Evolutionary conservation across 2,329 filamentous ascomycete species (phyloP), one percentile per base, ranked within the genome.

Genomic region (Cytospora piceae): DNA sequence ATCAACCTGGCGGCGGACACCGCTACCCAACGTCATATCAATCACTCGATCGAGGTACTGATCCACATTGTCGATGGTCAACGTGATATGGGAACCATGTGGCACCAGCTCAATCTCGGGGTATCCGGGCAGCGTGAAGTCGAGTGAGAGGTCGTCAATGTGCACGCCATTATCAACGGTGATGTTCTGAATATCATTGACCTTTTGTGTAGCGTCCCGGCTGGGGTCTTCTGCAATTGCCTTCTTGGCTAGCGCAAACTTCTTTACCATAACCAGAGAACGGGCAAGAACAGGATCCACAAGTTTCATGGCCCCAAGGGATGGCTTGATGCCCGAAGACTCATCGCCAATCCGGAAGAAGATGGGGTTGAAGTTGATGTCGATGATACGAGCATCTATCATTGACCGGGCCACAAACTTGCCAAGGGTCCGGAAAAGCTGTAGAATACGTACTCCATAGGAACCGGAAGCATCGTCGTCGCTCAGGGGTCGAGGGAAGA

Each of bases 381-480:
- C 95, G 71, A 99, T 97, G 75, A 99, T 98, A 62, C 95, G 88
- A 0, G 94, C 97, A 76, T 99, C 95, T 61, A 99, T 90, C 95
- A 99, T 98, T 0, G 95, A 97, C 59, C 95, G 89, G 34, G 96
- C 95, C 57, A 98, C 94, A 76, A 99, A 99, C 74, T 97, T 98
- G 71, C 95, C 95, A 27, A 99, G 88, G 74, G 94, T 90, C 77
- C 90, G 96, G 82, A 97, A 99, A 22, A 97, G 80, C 71, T 95
- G 90, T 39, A 97, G 81, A 51, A 96, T 89, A 71, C 92, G 92
- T 78, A 94, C 91, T n/a, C 93, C 93, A 65, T 92, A 90, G 56
- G 95, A 90, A 11, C 86, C 86, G 2, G 82, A 78, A 0, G 89
- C 84, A 73, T 95, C 91, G 39, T 92, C 89, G 29, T 90, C 88